phyloP scores from a whole-genome alignment of 2,329 filamentous ascomycete genomes.

The Teratosphaeria zuluensis region DNA sequence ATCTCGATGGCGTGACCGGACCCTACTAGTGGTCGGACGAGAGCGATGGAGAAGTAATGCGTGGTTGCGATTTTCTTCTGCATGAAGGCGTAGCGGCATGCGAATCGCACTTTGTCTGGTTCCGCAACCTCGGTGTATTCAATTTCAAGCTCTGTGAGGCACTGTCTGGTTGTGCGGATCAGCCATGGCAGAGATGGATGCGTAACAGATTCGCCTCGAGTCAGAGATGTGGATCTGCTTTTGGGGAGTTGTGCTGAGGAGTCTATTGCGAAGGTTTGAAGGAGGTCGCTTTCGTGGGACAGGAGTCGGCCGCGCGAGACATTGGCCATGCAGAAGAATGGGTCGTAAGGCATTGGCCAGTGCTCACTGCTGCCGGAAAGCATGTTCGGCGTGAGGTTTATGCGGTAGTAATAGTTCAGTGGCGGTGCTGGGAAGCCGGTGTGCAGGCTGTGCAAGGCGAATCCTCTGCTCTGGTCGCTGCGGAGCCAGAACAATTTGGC shows the following conservation, averaged over 20 bases:
- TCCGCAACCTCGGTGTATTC: constrained; percentile 10
- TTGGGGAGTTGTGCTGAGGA: constrained; percentile 5
- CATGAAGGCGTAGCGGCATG: constrained; percentile 7
- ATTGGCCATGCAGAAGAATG: constrained; percentile 13
- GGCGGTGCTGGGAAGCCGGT: background rate
- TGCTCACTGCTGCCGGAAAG: constrained; percentile 3
- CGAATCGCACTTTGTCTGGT: constrained; percentile 7
- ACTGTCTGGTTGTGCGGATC: constrained; percentile 10
- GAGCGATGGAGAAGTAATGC: constrained; percentile 14
- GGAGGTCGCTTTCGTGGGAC: constrained; percentile 8
- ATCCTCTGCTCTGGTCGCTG: background rate
- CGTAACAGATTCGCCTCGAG: background rate
- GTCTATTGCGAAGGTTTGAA: background rate
- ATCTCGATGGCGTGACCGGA: background rate
- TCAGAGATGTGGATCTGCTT: background rate
- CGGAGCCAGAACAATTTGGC: background rate
- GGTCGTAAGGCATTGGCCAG: constrained; percentile 17
- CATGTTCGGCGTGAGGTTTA: background rate
- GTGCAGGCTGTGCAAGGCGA: constrained; percentile 3
- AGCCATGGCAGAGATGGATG: constrained; percentile 3
- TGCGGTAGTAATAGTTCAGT: background rate
- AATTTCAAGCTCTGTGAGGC: constrained; percentile 9
- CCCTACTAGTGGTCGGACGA: background rate
- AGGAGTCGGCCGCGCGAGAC: constrained; percentile 12
- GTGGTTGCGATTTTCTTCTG: constrained; percentile 10